phyloP scores from a whole-genome alignment of 163 green algal species.

The Scenedesmus sp. region DNA sequence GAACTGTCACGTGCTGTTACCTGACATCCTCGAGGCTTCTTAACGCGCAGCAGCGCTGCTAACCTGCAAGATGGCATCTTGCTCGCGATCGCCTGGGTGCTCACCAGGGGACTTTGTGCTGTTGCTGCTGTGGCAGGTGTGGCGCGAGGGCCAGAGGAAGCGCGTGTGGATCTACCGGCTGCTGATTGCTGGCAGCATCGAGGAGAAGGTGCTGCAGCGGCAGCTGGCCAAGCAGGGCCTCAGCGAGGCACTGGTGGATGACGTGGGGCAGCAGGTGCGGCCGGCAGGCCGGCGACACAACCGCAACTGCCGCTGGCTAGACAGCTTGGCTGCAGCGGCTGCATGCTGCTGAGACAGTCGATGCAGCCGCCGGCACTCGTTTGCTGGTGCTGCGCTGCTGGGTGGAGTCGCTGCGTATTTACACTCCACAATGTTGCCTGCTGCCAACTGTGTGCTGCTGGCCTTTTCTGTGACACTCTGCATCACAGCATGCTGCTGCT shows the following conservation, averaged over 20 bases:
- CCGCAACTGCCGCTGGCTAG: too few species aligned
- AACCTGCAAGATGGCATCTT: too few species aligned
- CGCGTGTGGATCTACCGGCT: constrained; percentile 98
- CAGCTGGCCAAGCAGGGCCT: constrained; percentile 81
- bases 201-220: constrained; percentile 99
- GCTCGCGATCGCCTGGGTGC: too few species aligned
- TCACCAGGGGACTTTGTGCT: too few species aligned
- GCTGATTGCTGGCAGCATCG: constrained; percentile 95
- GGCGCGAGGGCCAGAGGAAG: constrained; percentile 98
- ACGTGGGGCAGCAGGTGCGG: constrained; percentile 51
- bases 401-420: too few species aligned
- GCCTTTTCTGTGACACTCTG: not conserved
- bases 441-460: not conserved
- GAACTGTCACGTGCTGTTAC: too few species aligned
- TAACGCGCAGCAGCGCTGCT: too few species aligned
- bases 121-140: constrained; percentile 72
- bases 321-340: too few species aligned
- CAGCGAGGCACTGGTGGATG: constrained; percentile 56
- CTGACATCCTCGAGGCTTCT: too few species aligned
- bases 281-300: too few species aligned
- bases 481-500: not conserved
- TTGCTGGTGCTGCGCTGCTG: not conserved
- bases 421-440: not conserved
- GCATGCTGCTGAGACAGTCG: too few species aligned
- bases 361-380: too few species aligned